Evolutionary conservation across 1,139 yeast genomes (phyloP), one percentile per base, ranked within the genome.

Genomic region (Candida glucosophila): DNA sequence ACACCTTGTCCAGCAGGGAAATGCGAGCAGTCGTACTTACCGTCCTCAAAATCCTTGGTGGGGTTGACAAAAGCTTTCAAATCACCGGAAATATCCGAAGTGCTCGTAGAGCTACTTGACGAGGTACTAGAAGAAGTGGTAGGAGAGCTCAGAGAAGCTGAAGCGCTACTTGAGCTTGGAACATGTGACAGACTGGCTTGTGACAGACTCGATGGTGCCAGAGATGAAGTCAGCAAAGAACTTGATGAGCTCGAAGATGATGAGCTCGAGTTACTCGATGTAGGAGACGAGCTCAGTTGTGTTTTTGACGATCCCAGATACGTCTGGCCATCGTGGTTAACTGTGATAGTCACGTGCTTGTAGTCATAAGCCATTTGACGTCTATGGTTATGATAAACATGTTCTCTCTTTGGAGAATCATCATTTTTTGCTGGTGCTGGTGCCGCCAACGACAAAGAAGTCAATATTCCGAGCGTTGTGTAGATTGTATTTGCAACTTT

Each of bases 1-100:
- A 77, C 86, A 67, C 86, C 86, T 49, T 77, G 77, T 27, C 86
- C 86, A 23, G 73, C 55, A 37, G 79, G 82, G 58, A 78, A 73
- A 22, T 66, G 56, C 37, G 56, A 52, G 65, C 88, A 78, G 34
- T 65, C 55, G 43, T 72, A 51, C 29, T 61, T 68, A 54, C 85
- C 86, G 44, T 78, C 86, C 47, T 65, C 51, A 50, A 78, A 78
- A 25, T 55, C 58, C 31, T 50, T 58, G 27, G 63, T 42, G 36
- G 86, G 85, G 44, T 57, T 59, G 12, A 58, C 44, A 49, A 56
- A 77, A 25, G 67, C 52, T 13, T 57, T 34, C 39, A 77, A 67
- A 46, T 77, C 83, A 46, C 86, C 86, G 19, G 45, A 39, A 26
- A 66, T 57, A 30, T 65, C 58, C 24, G 58, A 49, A 20, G 54